Percentiles rank a stretch among this genome's conserved stretches.
These are phyloP conservation scores for Erysimum cheiranthoides DNA, from an alignment of 345 rosid genomes.

Conservation along the genomic window DNA sequence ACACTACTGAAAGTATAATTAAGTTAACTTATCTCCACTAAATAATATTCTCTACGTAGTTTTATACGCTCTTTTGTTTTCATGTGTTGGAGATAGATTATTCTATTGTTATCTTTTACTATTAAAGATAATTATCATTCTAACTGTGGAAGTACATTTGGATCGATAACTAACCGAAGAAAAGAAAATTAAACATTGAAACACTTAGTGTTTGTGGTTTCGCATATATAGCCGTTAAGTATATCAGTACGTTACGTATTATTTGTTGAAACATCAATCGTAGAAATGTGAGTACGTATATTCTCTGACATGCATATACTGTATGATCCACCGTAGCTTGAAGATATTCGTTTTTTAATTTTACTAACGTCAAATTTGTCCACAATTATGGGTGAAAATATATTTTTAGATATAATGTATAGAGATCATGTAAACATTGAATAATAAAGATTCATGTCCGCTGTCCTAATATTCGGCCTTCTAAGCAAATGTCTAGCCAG, in stretches of 20 bases:
- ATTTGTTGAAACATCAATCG: neutral
- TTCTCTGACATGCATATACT: too few species aligned
- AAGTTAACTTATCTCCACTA: neutral
- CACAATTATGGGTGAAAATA: too few species aligned
- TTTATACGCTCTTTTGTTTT: conserved; percentile 1
- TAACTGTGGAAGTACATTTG: neutral
- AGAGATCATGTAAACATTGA: too few species aligned
- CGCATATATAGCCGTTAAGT: neutral
- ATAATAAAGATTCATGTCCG: too few species aligned
- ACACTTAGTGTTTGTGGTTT: neutral
- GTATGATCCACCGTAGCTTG: too few species aligned
- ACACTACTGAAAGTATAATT: neutral
- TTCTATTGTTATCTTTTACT: conserved; percentile 1
- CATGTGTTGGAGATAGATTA: neutral
- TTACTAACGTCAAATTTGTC: too few species aligned
- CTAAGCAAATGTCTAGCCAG: too few species aligned
- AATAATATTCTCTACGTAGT: neutral
- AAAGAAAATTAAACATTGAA: conserved; percentile 1
- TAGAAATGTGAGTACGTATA: neutral
- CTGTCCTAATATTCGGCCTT: too few species aligned
- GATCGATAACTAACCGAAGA: neutral
- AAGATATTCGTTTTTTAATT: too few species aligned
- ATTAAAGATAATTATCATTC: neutral
- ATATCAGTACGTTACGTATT: neutral
- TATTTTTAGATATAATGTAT: too few species aligned